A percentile compares a stretch with the other conserved stretches of the same genome.
Evolutionary conservation across 805 yeast genomes (phyloP).

Genomic region (Nakazawaea molendinolei): DNA sequence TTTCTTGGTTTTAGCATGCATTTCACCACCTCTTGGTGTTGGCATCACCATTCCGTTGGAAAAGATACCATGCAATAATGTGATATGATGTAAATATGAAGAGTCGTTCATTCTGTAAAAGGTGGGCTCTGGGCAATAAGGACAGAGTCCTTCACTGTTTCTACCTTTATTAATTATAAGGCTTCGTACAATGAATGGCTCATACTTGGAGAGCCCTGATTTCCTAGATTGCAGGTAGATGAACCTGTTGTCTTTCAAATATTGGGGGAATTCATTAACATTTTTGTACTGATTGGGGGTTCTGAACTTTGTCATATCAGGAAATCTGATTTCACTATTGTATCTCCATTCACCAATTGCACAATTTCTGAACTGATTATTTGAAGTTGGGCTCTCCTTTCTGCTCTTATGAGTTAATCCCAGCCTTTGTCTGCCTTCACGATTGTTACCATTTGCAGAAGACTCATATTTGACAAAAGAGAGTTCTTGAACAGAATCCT

Average conservation of each 20-base stretch:
- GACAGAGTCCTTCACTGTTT: constrained; percentile 8
- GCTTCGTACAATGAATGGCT: neutral
- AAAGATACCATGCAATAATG: constrained; percentile 24
- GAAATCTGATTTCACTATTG: neutral
- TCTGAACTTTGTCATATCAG: neutral
- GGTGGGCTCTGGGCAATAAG: constrained; percentile 4
- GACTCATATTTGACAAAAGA: too few species aligned
- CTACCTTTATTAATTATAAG: neutral
- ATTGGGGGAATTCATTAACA: neutral
- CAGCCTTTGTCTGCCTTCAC: too few species aligned
- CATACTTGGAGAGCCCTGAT: constrained; percentile 3
- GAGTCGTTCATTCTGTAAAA: constrained; percentile 24
- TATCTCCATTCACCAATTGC: neutral
- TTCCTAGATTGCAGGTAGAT: neutral
- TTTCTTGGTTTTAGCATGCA: neutral
- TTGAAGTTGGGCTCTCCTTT: neutral
- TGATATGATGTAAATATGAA: constrained; percentile 25
- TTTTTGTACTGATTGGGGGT: neutral
- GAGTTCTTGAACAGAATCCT: too few species aligned
- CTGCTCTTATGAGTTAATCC: too few species aligned
- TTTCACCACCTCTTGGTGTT: constrained; percentile 15
- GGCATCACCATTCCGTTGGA: constrained; percentile 22
- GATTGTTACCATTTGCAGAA: too few species aligned
- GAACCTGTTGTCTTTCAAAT: too few species aligned
- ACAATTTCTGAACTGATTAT: neutral